Evolutionary conservation across 495 filamentous ascomycete genomes (phyloP).

Genomic region (Hyaloscypha bicolor): DNA sequence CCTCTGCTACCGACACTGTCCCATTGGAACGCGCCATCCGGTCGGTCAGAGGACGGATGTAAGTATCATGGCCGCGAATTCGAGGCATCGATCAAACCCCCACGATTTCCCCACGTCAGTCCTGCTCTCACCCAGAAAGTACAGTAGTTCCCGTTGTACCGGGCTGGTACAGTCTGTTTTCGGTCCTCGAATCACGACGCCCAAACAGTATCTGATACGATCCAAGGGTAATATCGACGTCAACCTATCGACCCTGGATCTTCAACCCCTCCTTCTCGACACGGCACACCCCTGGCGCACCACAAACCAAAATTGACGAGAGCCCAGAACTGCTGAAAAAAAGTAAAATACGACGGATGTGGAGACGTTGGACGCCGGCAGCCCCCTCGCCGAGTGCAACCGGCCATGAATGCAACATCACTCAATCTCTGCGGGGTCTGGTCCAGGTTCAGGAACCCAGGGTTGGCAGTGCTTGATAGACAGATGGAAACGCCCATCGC

Average conservation of each 20-base stretch:
- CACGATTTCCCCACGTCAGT: neutral
- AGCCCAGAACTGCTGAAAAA: neutral
- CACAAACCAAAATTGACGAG: neutral
- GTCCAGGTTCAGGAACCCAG: neutral
- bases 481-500: neutral
- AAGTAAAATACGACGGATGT: neutral
- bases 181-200: neutral
- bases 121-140: neutral
- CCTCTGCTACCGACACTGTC: too few species aligned
- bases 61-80: neutral
- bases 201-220: slow-evolving; percentile 9
- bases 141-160: neutral
- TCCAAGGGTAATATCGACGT: slow-evolving; percentile 1
- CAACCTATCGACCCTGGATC: neutral
- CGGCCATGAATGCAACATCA: neutral
- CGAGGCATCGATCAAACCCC: neutral
- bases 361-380: neutral
- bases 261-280: slow-evolving; percentile 2
- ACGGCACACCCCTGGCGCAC: neutral
- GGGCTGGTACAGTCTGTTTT: neutral
- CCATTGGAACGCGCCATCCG: too few species aligned
- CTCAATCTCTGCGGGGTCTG: neutral
- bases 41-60: too few species aligned
- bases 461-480: neutral
- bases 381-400: neutral